phyloP scores from a whole-genome alignment of 768 basidiomycete species.

The Gloeopeniophorella convolvens region DNA sequence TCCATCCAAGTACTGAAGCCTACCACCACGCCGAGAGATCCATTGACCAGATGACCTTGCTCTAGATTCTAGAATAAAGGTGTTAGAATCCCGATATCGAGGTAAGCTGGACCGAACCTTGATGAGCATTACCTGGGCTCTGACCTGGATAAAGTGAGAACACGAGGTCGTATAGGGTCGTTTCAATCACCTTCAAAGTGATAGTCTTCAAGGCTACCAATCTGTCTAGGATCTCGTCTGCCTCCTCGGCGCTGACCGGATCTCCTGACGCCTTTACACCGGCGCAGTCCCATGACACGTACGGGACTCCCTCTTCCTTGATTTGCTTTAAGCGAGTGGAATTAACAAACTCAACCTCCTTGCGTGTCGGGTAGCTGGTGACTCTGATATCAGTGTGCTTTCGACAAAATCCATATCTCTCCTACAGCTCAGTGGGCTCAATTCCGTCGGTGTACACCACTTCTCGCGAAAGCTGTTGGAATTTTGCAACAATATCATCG shows the following conservation, averaged over 20 bases:
- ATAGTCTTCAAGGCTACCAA: conserved; percentile 48
- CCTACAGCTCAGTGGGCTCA: conserved; percentile 75
- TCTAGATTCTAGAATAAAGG: conserved; percentile 67
- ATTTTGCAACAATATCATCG: conserved; percentile 37
- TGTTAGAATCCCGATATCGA: too few species aligned
- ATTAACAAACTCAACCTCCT: conserved; percentile 72
- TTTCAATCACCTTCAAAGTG: conserved; percentile 36
- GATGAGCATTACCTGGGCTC: conserved; percentile 83
- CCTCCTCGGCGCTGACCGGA: conserved; percentile 32
- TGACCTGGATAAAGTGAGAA: conserved; percentile 37
- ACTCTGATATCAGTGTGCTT: background rate
- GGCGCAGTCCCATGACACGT: conserved; percentile 38
- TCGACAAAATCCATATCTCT: background rate
- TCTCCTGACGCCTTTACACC: conserved; percentile 40
- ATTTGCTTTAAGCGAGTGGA: conserved; percentile 41
- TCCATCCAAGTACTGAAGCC: conserved; percentile 41
- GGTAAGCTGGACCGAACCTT: conserved; percentile 54
- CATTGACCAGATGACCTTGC: conserved; percentile 67
- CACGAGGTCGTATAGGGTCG: background rate
- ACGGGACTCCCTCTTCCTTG: conserved; percentile 33
- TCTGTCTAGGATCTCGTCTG: conserved; percentile 44
- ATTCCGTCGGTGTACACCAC: conserved; percentile 66
- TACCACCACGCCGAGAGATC: conserved; percentile 53
- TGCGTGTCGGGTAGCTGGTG: conserved; percentile 58
- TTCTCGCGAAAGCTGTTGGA: conserved; percentile 49